Conservation (phyloP, 306 rosid genomes). For the Biancaea sappan region DNA sequence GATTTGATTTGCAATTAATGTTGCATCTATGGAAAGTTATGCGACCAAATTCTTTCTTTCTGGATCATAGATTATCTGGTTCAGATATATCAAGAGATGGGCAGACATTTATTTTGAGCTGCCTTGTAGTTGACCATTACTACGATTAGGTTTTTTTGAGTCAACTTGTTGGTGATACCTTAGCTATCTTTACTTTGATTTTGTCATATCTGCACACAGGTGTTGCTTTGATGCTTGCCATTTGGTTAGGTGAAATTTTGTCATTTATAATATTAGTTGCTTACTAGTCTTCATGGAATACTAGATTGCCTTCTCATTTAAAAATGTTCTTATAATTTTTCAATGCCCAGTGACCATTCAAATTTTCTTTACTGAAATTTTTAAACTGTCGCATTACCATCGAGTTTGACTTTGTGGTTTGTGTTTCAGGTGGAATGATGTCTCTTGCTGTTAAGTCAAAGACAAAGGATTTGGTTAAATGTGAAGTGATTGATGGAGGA, state of each 20-base stretch:
- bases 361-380: background rate
- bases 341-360: background rate
- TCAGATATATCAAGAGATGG: background rate
- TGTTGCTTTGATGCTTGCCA: constrained; percentile 1
- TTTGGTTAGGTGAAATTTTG: constrained; percentile 8
- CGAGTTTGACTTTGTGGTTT: constrained; percentile 22
- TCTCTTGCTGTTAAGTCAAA: constrained; percentile 84
- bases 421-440: constrained; percentile 91
- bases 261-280: constrained; percentile 5
- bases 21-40: background rate
- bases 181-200: background rate
- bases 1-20: background rate
- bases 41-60: background rate
- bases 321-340: background rate
- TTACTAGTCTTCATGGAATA: constrained; percentile 11
- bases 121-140: constrained; percentile 13
- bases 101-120: background rate
- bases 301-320: background rate
- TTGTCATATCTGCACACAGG: background rate
- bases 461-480: constrained; percentile 71
- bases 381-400: constrained; percentile 4
- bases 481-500: constrained; percentile 90
- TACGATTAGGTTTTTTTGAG: background rate
- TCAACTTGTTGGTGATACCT: constrained; percentile 9
- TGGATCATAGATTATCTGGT: constrained; percentile 3